Base-by-base conservation (phyloP, 306 rosid species). In the Lotus japonicus region DNA sequence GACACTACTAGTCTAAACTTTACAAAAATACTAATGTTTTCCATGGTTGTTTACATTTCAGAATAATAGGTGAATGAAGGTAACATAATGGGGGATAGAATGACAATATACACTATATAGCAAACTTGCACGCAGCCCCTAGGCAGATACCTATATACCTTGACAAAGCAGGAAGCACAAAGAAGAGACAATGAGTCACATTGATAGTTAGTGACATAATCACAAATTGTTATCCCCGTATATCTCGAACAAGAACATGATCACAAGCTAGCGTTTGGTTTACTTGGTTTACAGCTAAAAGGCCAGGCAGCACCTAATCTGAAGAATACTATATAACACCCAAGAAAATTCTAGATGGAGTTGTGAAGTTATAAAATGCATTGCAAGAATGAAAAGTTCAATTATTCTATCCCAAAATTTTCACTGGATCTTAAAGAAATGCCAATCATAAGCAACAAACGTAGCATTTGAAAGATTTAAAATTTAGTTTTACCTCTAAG, bases 401-500 rank as follows among this genome's bases (percentile, higher is more conserved):
- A 12, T 14, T 36, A 16, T 46, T 70, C 35, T 62, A 26, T 36
- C 64, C 23, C 23, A 56, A 7, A 64, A 36, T 3, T 46, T 43
- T 7, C 65, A 48, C 19, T 38, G n/a, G 46, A 67, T 55, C 63
- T 43, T 11, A 28, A 28, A 35, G 51, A 69, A 54, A 41, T 53
- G 49, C 48, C 14, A 49, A 36, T 50, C 58, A 70, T 50, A 31
- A 63, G 45, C 7, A 48, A 50, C 58, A 69, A 74, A 57, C 23
- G 21, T 58, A 31, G 42, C 17, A 46, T 18, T 21, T 23, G 11
- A 14, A 70, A 36, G 60, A 61, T 14, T 33, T 16, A 23, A 45
- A 36, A 21, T 12, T 53, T 61, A 33, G 28, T 56, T 67, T 50
- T 9, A 67, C 41, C 13, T 49, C 9, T 3, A 21, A 21, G 26